Evolutionary conservation across 352 stramenopile species (phyloP), one percentile per base, ranked within the genome.

Genomic region (Phytophthora pinifolia): DNA sequence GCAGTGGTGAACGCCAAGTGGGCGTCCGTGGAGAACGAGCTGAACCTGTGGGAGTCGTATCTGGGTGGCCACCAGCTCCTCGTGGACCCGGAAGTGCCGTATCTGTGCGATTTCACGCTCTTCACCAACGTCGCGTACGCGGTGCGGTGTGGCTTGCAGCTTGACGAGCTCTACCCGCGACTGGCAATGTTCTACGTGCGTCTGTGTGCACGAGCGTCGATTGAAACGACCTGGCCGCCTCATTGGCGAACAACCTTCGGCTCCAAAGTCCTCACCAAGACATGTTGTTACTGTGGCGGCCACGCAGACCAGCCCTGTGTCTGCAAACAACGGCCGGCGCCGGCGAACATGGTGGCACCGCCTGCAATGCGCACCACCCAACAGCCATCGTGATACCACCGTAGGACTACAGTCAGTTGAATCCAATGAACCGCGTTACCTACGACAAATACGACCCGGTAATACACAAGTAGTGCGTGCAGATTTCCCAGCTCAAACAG

Each of bases 111-210:
- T 59, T 89, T 85, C 43, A 86, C 80, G 55, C 79, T 91, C 36
- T 93, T 93, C 56, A 90, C 79, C 34, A 93, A 93, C 66, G 57
- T 93, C n/a, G 83, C 83, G 6, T 93, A 93, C 60, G 83, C 83
- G 17, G 83, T 93, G 39, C 77, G 83, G n/a, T 93, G 83, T 69
- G 83, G 83, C 3, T 55, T 93, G 31, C 83, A 91, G 47, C 76
- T 93, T 38, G 83, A 93, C 29, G 83, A 81, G 14, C 67, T 93
- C 0, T 93, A 91, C 54, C 83, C 83, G 35, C 74, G 79, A 6
- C 61, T 93, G 38, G 83, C 83, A 15, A 86, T 79, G 67, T 88
- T 90, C 27, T 93, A 93, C 65, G 68, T 88, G 48, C 79, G 79
- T 1, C 57, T 93, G 46, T 89, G 83, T 49, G 75, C 73, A 13